Conservation (phyloP, 1,284 basidiomycete species). For the Irpex rosettiformis region DNA sequence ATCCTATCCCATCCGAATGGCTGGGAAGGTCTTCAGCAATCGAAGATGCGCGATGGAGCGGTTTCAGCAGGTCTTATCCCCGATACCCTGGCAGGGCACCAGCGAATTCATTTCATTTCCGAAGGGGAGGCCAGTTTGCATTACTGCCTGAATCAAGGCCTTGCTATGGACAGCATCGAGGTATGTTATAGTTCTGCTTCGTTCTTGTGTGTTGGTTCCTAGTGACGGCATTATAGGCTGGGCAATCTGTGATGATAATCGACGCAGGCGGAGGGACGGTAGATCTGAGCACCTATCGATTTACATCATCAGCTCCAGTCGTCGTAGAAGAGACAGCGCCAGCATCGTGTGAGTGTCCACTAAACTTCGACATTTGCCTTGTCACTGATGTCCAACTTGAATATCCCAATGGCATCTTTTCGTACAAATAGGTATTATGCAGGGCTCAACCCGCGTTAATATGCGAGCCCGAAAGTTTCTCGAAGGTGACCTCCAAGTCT, state of each 20-base stretch:
- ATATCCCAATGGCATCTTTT: not conserved
- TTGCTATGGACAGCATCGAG: slow-evolving; percentile 30
- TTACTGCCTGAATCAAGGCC: slow-evolving; percentile 38
- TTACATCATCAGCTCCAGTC: slow-evolving; percentile 21
- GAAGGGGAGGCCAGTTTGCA: slow-evolving; percentile 51
- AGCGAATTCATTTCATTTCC: slow-evolving; percentile 41
- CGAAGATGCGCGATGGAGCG: slow-evolving; percentile 36
- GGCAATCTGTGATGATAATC: slow-evolving; percentile 47
- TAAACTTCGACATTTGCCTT: not conserved
- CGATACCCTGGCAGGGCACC: slow-evolving; percentile 24
- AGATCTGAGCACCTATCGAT: slow-evolving; percentile 48
- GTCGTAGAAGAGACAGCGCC: slow-evolving; percentile 37
- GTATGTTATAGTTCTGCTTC: slow-evolving; percentile 19
- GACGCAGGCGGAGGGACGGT: slow-evolving; percentile 58
- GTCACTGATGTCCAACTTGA: too few species aligned
- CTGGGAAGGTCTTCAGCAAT: slow-evolving; percentile 41
- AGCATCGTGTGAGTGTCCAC: slow-evolving; percentile 36
- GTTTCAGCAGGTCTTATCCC: slow-evolving; percentile 30
- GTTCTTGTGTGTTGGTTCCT: not conserved
- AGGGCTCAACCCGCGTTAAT: slow-evolving; percentile 25
- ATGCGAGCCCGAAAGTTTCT: slow-evolving; percentile 30
- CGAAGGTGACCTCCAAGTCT: slow-evolving; percentile 19
- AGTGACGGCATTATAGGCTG: slow-evolving; percentile 12
- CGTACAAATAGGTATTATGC: slow-evolving; percentile 20
- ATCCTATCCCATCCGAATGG: slow-evolving; percentile 43